A percentile compares a stretch with the other conserved stretches of the same genome.
Conservation (phyloP, 805 yeast species). For the Ogataea corticis region DNA sequence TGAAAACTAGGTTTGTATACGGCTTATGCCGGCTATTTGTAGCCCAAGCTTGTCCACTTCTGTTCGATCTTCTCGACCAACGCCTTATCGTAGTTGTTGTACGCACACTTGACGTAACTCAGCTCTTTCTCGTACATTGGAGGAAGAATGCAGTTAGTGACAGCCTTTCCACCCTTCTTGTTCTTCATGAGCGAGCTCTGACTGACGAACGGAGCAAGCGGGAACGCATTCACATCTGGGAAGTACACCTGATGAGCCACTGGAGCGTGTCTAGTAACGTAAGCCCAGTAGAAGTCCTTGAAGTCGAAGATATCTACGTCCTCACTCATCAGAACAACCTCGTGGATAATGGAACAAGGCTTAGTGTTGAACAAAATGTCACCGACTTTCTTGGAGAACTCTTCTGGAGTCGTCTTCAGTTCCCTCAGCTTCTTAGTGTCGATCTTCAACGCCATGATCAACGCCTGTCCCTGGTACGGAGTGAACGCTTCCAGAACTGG, state of each 20-base stretch:
- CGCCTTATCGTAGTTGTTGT: slow-evolving; percentile 10
- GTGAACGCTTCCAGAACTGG: slow-evolving; percentile 28
- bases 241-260: slow-evolving; percentile 24
- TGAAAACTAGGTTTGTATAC: no score
- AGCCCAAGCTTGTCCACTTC: slow-evolving; percentile 2
- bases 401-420: slow-evolving; percentile 21
- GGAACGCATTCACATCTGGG: slow-evolving; percentile 21
- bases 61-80: neutral
- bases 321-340: slow-evolving; percentile 29
- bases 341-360: slow-evolving; percentile 25
- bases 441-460: slow-evolving; percentile 27
- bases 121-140: slow-evolving; percentile 20
- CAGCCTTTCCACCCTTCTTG: slow-evolving; percentile 28
- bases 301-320: slow-evolving; percentile 32
- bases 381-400: slow-evolving; percentile 24
- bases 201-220: slow-evolving; percentile 29
- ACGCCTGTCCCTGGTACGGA: slow-evolving; percentile 30
- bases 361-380: slow-evolving; percentile 20
- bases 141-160: slow-evolving; percentile 29
- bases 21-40: neutral
- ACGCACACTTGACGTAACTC: slow-evolving; percentile 25
- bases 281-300: slow-evolving; percentile 31
- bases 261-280: slow-evolving; percentile 31
- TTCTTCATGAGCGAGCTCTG: slow-evolving; percentile 18
- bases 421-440: slow-evolving; percentile 24